phyloP scores from a whole-genome alignment of 768 basidiomycete genomes.

The Boletus sensibilis region DNA sequence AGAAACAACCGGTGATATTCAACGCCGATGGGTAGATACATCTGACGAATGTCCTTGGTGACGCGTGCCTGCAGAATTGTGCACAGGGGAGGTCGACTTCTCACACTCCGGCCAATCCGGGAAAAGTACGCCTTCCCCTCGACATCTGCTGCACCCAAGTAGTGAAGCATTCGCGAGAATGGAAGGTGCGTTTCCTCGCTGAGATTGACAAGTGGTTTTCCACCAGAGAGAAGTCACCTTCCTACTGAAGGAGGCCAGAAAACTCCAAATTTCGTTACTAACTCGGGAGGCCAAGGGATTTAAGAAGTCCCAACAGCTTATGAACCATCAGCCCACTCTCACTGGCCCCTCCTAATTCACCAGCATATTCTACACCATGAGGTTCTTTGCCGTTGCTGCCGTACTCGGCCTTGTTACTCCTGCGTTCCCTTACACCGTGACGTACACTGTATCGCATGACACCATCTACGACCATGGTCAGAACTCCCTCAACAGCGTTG shows the following conservation, averaged over 20 bases:
- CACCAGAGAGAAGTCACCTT: not conserved
- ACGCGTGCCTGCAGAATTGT: too few relatives aligned
- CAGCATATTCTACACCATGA: conserved; percentile 11
- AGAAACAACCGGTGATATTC: not conserved
- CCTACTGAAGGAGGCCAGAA: not conserved
- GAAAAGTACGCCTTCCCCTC: not conserved
- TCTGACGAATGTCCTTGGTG: not conserved
- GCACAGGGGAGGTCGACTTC: not conserved
- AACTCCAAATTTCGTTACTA: not conserved
- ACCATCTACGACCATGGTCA: conserved; percentile 45
- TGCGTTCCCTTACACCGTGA: not conserved
- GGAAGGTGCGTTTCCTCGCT: not conserved
- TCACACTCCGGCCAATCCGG: not conserved
- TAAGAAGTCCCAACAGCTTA: not conserved
- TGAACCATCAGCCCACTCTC: not conserved
- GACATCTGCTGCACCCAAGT: not conserved
- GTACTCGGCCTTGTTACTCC: conserved; percentile 8
- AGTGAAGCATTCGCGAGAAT: not conserved
- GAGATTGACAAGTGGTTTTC: not conserved
- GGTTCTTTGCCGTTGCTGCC: not conserved
- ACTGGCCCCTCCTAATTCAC: not conserved
- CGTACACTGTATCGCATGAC: conserved; percentile 43
- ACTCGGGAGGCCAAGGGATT: not conserved
- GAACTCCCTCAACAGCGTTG: conserved; percentile 41
- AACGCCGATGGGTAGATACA: not conserved